Evolutionary conservation across 108 stramenopile genomes (phyloP), one percentile per base, ranked within the genome.

Genomic region (Pseudonitzschia delicatissima): DNA sequence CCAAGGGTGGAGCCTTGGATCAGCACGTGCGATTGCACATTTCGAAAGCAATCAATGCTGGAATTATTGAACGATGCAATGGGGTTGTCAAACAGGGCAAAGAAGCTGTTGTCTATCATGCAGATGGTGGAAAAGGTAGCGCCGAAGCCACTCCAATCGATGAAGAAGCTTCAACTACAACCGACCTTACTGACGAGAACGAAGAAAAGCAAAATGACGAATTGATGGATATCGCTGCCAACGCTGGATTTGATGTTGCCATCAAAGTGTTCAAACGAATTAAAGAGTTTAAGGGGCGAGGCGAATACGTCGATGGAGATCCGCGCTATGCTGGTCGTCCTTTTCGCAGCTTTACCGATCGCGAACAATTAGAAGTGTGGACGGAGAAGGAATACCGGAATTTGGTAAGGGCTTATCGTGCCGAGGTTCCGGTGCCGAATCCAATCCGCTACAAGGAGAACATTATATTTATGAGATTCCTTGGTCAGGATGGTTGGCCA

Each of bases 371-470:
- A 31, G 79, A 77, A 20, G 15, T 87, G 17, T 90, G 89, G 89
- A 73, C 92, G 18, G 92, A 94, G 65, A 94, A 91, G 63, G 92
- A 94, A 66, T 86, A 77, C 68, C 80, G 89, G 17, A 94, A 94
- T 68, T 60, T 94, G 28, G 64, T 86, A 4, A 80, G 92, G 34
- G 87, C 89, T 1, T 27, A 81, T 31, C 69, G 83, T 36, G 78
- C 78, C 9, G 76, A 77, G 21, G 85, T 94, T 34, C 71, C 84
- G 5, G 86, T 87, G n/a, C 87, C 92, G 5, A 74, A 64, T 18
- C 89, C 89, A 0, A 34, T 94, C 9, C 52, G 68, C 33, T 71
- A 78, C 37, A 85, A 84, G 50, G 84, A 87, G 57, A 94, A 94
- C 61, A 64, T 94, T 15, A 33, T 91, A 9, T 88, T 90, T 53